phyloP scores from a whole-genome alignment of 176 grass and related monocot species.

The Aegilops speltoides region DNA sequence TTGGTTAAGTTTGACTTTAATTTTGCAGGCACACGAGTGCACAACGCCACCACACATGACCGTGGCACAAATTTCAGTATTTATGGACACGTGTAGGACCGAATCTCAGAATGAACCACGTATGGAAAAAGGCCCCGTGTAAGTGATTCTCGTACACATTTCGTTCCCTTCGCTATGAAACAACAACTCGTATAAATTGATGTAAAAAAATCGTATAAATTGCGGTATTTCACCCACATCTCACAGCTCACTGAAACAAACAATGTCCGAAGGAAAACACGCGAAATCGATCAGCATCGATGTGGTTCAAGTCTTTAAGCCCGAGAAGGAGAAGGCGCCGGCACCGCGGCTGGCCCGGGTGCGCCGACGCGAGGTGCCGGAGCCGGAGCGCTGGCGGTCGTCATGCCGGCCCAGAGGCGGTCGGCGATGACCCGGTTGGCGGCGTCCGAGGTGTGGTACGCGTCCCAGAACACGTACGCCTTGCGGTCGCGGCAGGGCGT shows the following conservation, averaged over 20 bases:
- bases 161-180: too few species aligned
- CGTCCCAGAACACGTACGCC: constrained; percentile 94
- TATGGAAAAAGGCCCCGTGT: too few species aligned
- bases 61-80: too few species aligned
- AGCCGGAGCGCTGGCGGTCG: neutral
- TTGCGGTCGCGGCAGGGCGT: constrained; percentile 66
- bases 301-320: neutral
- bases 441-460: constrained; percentile 91
- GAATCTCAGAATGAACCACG: too few species aligned
- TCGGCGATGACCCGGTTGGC: constrained; percentile 84
- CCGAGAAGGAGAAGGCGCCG: constrained; percentile 18
- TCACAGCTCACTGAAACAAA: neutral
- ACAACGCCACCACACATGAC: too few species aligned
- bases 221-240: neutral
- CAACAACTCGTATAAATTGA: neutral
- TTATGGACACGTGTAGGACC: too few species aligned
- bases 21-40: too few species aligned
- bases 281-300: neutral
- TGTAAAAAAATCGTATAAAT: neutral
- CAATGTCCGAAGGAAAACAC: neutral
- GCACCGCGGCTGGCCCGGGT: neutral
- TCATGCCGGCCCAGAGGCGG: constrained; percentile 53
- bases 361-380: neutral
- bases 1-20: too few species aligned
- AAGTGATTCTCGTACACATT: too few species aligned